Conservation (phyloP, 2,329 filamentous ascomycete genomes). For the Clonostachys sp. region DNA sequence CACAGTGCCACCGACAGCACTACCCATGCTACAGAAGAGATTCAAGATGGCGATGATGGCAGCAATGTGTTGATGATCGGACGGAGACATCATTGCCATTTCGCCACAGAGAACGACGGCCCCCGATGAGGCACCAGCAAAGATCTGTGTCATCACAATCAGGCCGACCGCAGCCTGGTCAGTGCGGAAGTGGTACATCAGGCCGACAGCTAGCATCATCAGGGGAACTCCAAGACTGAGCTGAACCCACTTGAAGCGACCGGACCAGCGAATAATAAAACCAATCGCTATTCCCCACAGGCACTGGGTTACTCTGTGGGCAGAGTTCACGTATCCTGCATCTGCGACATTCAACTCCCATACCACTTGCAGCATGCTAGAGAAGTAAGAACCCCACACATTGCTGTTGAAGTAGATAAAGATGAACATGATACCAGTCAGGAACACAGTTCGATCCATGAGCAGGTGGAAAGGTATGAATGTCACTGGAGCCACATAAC, state of each 20-base stretch:
- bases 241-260: constrained; percentile 43
- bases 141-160: constrained; percentile 57
- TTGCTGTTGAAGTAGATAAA: constrained; percentile 40
- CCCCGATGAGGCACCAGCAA: constrained; percentile 56
- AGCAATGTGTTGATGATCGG: constrained; percentile 57
- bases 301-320: constrained; percentile 42
- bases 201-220: constrained; percentile 48
- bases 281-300: constrained; percentile 43
- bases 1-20: constrained; percentile 54
- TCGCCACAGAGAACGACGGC: constrained; percentile 55
- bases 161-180: constrained; percentile 44
- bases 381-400: constrained; percentile 50
- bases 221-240: constrained; percentile 45
- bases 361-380: constrained; percentile 51
- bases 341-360: constrained; percentile 32
- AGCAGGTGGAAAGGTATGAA: constrained; percentile 51
- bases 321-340: constrained; percentile 41
- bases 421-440: constrained; percentile 27
- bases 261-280: constrained; percentile 35
- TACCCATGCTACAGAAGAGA: constrained; percentile 56
- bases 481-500: constrained; percentile 48
- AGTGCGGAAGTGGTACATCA: constrained; percentile 57
- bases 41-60: constrained; percentile 56
- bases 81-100: constrained; percentile 55
- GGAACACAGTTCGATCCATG: constrained; percentile 37